Conservation (phyloP, 1,139 yeast genomes). For the Candida sanyaensis region DNA sequence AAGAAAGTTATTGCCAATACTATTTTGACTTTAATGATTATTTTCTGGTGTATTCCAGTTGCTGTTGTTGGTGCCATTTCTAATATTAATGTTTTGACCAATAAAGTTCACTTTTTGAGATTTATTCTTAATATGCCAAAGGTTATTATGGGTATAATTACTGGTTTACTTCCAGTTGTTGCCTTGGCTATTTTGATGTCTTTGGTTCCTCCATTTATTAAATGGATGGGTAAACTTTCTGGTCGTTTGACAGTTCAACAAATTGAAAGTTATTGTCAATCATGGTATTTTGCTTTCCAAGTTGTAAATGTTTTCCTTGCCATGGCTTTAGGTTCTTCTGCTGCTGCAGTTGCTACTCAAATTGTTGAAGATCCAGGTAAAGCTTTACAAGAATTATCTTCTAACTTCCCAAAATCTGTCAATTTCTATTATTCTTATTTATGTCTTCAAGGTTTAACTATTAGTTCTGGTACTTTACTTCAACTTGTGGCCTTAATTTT, state of each 20-base stretch:
- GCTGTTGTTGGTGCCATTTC: constrained; percentile 95
- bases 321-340: constrained; percentile 77
- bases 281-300: constrained; percentile 86
- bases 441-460: constrained; percentile 45
- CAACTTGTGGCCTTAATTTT: constrained; percentile 48
- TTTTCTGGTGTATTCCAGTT: constrained; percentile 94
- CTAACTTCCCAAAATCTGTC: constrained; percentile 69
- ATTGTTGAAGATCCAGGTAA: constrained; percentile 55
- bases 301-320: constrained; percentile 84
- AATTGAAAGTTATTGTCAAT: constrained; percentile 79
- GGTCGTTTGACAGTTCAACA: constrained; percentile 74
- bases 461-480: constrained; percentile 39
- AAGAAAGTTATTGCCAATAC: constrained; percentile 44
- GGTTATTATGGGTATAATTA: constrained; percentile 72
- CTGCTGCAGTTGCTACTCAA: constrained; percentile 66
- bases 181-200: constrained; percentile 82
- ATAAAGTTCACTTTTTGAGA: constrained; percentile 65
- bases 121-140: constrained; percentile 73
- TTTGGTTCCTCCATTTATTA: constrained; percentile 70
- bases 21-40: constrained; percentile 54
- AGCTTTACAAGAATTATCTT: constrained; percentile 59
- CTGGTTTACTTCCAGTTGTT: constrained; percentile 85
- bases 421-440: constrained; percentile 63
- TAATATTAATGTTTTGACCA: constrained; percentile 71
- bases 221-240: constrained; percentile 62